These are phyloP conservation scores for Hydnum rufescens DNA, from an alignment of 768 basidiomycete species.

Conservation along the genomic window DNA sequence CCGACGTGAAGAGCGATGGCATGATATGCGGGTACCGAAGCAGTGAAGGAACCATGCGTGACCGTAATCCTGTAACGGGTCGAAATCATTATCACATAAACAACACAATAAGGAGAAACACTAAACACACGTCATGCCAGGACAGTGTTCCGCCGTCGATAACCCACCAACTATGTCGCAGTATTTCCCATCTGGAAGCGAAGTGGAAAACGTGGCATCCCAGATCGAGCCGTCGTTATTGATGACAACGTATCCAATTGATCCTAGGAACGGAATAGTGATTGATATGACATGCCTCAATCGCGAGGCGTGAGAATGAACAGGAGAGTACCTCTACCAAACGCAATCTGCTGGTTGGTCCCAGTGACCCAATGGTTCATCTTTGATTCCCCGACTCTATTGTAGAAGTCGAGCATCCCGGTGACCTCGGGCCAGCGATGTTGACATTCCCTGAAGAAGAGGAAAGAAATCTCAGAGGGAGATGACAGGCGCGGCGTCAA, in stretches of 20 bases:
- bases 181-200: conserved; percentile 36
- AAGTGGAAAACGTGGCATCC: conserved; percentile 36
- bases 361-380: conserved; percentile 41
- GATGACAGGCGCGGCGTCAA: neutral
- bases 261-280: conserved; percentile 19
- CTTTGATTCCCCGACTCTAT: conserved; percentile 13
- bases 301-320: too few species aligned
- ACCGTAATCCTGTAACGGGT: conserved; percentile 25
- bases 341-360: conserved; percentile 40
- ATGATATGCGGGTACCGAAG: conserved; percentile 29
- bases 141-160: conserved; percentile 25
- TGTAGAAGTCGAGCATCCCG: conserved; percentile 11
- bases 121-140: conserved; percentile 28
- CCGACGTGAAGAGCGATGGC: conserved; percentile 18
- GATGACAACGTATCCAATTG: conserved; percentile 42
- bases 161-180: conserved; percentile 43
- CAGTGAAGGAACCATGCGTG: conserved; percentile 26
- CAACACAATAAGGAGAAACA: neutral
- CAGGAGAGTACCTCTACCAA: conserved; percentile 32
- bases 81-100: neutral
- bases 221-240: conserved; percentile 41
- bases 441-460: conserved; percentile 8
- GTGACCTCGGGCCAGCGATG: conserved; percentile 12
- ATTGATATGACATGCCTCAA: neutral
- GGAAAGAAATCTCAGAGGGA: neutral